Conservation (phyloP, 2,329 filamentous ascomycete species). For the Chrysoporthe deuterocubensis region DNA sequence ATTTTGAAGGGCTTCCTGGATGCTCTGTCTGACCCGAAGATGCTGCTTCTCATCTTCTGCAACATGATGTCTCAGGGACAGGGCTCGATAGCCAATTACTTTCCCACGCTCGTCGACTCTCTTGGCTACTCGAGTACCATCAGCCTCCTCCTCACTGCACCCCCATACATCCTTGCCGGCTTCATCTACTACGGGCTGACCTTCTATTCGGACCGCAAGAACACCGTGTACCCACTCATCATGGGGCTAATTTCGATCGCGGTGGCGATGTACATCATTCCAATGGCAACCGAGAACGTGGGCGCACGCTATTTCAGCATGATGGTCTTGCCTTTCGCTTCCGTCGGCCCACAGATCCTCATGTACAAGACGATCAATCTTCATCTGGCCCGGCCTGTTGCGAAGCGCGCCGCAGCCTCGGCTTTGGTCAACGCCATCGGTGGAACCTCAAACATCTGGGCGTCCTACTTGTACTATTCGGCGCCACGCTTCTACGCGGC, state of each 20-base stretch:
- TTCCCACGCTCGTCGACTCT: constrained; percentile 39
- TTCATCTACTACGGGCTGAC: constrained; percentile 39
- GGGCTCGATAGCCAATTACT: constrained; percentile 39
- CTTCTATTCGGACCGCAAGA: constrained; percentile 44
- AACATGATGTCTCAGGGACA: constrained; percentile 46
- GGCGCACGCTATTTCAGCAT: constrained; percentile 48
- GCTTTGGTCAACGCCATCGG: constrained; percentile 46
- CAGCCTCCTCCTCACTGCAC: constrained; percentile 50
- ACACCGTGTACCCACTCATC: constrained; percentile 42
- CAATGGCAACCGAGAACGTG: constrained; percentile 41
- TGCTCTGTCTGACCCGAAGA: constrained; percentile 42
- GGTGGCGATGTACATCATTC: constrained; percentile 43
- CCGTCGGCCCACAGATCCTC: constrained; percentile 45
- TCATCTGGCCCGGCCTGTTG: constrained; percentile 44
- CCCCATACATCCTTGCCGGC: constrained; percentile 49
- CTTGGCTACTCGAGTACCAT: constrained; percentile 42
- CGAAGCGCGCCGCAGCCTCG: constrained; percentile 47
- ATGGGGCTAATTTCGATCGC: constrained; percentile 40
- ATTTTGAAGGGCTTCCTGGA: constrained; percentile 34
- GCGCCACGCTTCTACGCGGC: constrained; percentile 46
- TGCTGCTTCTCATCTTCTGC: constrained; percentile 43
- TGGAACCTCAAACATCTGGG: constrained; percentile 41
- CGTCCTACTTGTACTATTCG: constrained; percentile 42
- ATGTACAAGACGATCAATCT: constrained; percentile 48
- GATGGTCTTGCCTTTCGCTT: constrained; percentile 46